Evolutionary conservation across 768 basidiomycete genomes (phyloP), one percentile per base, ranked within the genome.

Genomic region (Pleurotus djamor): DNA sequence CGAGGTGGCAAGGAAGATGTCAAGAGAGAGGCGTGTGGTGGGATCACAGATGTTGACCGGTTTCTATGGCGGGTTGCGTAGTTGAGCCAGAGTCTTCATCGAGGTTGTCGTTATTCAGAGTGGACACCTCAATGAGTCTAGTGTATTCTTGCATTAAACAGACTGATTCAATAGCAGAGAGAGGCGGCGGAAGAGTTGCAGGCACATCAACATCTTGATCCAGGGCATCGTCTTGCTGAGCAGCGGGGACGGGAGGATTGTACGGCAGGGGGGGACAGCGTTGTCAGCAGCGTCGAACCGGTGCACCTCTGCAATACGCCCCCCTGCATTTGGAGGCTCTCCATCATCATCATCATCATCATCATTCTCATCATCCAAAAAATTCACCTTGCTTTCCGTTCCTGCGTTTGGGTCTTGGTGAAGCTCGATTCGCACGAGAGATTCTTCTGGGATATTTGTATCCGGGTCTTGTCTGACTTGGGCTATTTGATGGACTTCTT

Each of bases 21-120:
- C 68, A 21, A 79, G 36, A 0, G 74, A 73, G 16, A 73, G 68
- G 2, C 68, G 67, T 5, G 64, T 59, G 56, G 71, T 64, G 0
- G 68, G 65, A 6, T 71, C 65, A 14, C 58, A 28, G 0, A 66
- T 57, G 35, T 72, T 67, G 35, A 59, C 43, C 0, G 52, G 45
- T 2, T 36, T 60, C 34, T 65, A 28, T 2, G 43, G 55, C 0
- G 75, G 76, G 60, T 73, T 66, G 14, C 68, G 63, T 1, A 77
- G 65, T 3, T 61, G 61, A 1, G 67, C 41, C 14, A 73, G 28
- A 54, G 5, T 61, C 58, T 0, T 57, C 13, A 35, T 66, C 61
- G 5, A 74, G 64, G 10, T 59, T 62, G 4, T 52, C 58, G 21
- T 71, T 63, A 12, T 75, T 75, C 69, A n/a, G n/a, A n/a, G n/a